These are phyloP conservation scores for Aphanoascus verrucosus DNA, from an alignment of 2,329 filamentous ascomycete species.

Conservation along the genomic window DNA sequence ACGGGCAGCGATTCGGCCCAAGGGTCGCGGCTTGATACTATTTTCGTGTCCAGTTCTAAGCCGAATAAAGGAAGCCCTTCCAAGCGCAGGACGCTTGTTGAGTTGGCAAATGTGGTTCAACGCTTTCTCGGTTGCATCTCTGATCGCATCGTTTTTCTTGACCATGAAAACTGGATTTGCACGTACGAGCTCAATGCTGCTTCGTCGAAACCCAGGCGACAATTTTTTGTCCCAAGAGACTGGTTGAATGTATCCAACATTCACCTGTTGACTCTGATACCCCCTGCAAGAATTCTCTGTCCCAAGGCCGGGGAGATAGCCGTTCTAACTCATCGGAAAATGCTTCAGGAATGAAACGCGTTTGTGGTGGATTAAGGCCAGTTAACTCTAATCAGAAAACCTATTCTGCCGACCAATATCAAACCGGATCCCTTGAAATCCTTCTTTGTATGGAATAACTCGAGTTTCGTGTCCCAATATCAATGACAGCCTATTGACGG, in stretches of 20 bases:
- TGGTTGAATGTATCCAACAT: slow-evolving; percentile 21
- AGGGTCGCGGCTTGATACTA: not conserved
- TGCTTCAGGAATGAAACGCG: not conserved
- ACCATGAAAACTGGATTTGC: slow-evolving; percentile 20
- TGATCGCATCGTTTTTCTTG: slow-evolving; percentile 15
- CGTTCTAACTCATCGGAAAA: not conserved
- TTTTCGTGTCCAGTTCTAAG: not conserved
- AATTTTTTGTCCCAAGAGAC: slow-evolving; percentile 24
- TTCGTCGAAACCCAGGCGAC: slow-evolving; percentile 12
- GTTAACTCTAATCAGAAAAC: too few species aligned
- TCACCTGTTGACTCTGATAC: slow-evolving; percentile 16
- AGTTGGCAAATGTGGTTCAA: slow-evolving; percentile 8
- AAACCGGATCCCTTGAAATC: too few species aligned
- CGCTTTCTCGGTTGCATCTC: slow-evolving; percentile 9
- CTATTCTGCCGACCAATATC: too few species aligned
- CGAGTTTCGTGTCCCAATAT: too few species aligned
- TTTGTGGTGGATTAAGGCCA: too few species aligned
- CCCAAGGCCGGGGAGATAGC: slow-evolving; percentile 22
- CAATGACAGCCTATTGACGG: too few species aligned
- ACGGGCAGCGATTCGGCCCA: not conserved
- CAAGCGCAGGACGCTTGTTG: not conserved
- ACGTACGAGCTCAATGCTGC: slow-evolving; percentile 14
- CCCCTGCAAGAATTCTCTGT: slow-evolving; percentile 18
- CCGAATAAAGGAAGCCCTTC: not conserved
- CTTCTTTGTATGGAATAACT: too few species aligned